phyloP scores from a whole-genome alignment of 768 basidiomycete species.

The Phanerochaete sordida region DNA sequence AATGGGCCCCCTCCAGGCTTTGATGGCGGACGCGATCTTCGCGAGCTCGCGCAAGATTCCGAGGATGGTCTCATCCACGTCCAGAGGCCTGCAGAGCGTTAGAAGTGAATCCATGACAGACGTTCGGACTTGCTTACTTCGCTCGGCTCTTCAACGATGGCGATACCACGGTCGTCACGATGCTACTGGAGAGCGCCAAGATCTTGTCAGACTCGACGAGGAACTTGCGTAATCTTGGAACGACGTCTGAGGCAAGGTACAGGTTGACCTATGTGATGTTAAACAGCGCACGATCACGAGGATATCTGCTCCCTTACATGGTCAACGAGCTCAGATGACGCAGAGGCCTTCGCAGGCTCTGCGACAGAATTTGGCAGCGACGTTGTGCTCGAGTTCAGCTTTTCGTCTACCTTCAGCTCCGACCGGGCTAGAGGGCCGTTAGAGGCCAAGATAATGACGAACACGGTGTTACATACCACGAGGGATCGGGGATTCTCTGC shows the following conservation, averaged over 20 bases:
- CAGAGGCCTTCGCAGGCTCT: constrained; percentile 26
- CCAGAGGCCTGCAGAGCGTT: constrained; percentile 57
- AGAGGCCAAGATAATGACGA: background rate
- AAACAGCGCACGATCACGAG: background rate
- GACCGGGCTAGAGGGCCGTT: background rate
- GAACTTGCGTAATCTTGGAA: constrained; percentile 77
- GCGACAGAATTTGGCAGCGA: constrained; percentile 26
- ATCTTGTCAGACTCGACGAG: constrained; percentile 84
- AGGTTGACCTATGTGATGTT: constrained; percentile 52
- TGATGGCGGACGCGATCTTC: constrained; percentile 69
- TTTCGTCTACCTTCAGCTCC: constrained; percentile 60
- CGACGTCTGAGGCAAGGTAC: constrained; percentile 63
- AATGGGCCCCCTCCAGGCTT: constrained; percentile 82
- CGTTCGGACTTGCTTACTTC: constrained; percentile 42
- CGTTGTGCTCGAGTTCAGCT: constrained; percentile 41
- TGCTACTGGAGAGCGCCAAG: constrained; percentile 71
- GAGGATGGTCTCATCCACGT: constrained; percentile 65
- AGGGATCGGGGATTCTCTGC: constrained; percentile 66
- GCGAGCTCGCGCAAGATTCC: constrained; percentile 77
- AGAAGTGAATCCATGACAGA: background rate
- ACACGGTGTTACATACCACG: constrained; percentile 39
- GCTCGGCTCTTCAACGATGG: constrained; percentile 78
- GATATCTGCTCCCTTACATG: constrained; percentile 35
- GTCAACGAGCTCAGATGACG: constrained; percentile 38
- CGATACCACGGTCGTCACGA: constrained; percentile 79